Base-by-base conservation (phyloP, 1,284 basidiomycete species). In the Baeospora myosura region DNA sequence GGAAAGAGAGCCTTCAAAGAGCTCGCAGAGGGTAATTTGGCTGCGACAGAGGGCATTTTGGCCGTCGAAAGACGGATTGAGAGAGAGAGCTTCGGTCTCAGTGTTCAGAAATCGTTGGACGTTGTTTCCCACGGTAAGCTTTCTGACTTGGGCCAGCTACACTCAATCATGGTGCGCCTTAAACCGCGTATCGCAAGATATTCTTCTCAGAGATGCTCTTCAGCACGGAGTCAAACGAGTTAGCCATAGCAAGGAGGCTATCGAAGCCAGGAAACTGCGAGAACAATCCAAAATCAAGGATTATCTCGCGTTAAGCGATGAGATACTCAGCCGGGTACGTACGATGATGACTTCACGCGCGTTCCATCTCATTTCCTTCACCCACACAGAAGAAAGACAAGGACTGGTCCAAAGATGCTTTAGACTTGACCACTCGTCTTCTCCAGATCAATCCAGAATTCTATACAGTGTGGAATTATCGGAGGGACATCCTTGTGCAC, bases 381-480 rank as follows among this genome's bases (percentile, higher is more conserved):
- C n/a, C n/a, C n/a, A n/a, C n/a, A 32, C 54, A 93, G 89, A 89
- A 85, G 68, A 75, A 74, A 50, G 56, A 59, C 2, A 62, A 65
- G 30, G 84, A 87, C 41, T 84, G 76, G 69, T 76, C 80, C 39
- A 58, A 61, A 21, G 81, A 85, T 14, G 78, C 88, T 0, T 74
- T 95, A 23, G 69, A 74, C 16, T 65, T 81, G 34, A 93, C 89
- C 2, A 81, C 78, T n/a, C 69, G 69, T 22, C 62, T 93, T n/a
- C 75, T 94, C 6, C 77, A 83, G 46, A 51, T 82, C 40, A 93
- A 94, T 57, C 88, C 90, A 4, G 91, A 94, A 61, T 90, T 91
- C 58, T 95, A 94, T 61, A 92, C 91, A 1, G 67, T 89, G 34
- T 96, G 93, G 93, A 94, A 94, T 62, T 93, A 91, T 61, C 74